A percentile compares a stretch with the other conserved stretches of the same genome.
phyloP scores from a whole-genome alignment of 306 rosid genomes.

The Cotoneaster glaucophyllus region DNA sequence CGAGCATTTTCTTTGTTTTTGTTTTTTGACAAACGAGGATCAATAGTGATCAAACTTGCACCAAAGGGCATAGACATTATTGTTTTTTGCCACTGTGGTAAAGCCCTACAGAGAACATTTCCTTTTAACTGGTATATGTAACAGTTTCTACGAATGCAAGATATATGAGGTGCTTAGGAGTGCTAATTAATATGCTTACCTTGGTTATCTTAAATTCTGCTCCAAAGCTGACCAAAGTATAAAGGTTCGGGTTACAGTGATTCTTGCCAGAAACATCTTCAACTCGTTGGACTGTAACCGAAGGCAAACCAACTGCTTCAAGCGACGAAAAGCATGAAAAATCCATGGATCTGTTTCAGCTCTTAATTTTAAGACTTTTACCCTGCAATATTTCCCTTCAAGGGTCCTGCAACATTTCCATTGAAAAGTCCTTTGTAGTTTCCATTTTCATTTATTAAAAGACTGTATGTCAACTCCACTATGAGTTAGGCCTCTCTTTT shows the following conservation, averaged over 20 bases:
- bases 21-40: too few relatives aligned
- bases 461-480: constrained; percentile 28
- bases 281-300: constrained; percentile 14
- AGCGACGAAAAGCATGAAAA: background rate
- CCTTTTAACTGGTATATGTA: background rate
- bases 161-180: background rate
- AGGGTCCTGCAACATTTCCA: background rate
- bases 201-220: constrained; percentile 23
- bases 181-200: background rate
- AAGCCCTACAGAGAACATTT: too few relatives aligned
- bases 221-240: constrained; percentile 8
- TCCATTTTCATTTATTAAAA: constrained; percentile 13
- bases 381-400: background rate
- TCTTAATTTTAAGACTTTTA: background rate
- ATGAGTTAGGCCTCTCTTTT: constrained; percentile 19
- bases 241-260: constrained; percentile 20
- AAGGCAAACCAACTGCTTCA: constrained; percentile 14
- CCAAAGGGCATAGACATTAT: too few relatives aligned
- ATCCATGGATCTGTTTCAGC: background rate
- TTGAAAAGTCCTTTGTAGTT: constrained; percentile 8
- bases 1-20: constrained; percentile 13
- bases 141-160: background rate
- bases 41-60: too few relatives aligned
- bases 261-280: constrained; percentile 20
- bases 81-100: too few relatives aligned